phyloP scores from a whole-genome alignment of 805 yeast species.

The Kazachstania kunashirensis region DNA sequence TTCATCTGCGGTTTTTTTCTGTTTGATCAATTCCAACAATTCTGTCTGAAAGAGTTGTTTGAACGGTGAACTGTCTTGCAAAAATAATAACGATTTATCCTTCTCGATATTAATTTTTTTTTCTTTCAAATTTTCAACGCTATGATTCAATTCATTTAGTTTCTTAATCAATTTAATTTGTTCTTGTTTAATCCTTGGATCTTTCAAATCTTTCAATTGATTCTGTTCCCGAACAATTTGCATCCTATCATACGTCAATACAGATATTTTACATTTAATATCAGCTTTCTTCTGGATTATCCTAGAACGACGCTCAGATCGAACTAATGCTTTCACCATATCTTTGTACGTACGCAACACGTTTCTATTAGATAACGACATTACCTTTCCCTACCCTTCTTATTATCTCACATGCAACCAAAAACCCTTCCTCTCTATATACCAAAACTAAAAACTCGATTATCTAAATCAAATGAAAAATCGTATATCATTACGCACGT shows the following conservation, averaged over 20 bases:
- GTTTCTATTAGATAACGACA: slow-evolving; percentile 1
- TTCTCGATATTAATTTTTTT: slow-evolving; percentile 7
- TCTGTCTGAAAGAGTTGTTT: slow-evolving; percentile 2
- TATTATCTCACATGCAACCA: too few species aligned
- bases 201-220: not conserved
- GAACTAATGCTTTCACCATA: slow-evolving; percentile 17
- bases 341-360: slow-evolving; percentile 12
- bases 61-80: slow-evolving; percentile 11
- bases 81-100: slow-evolving; percentile 12
- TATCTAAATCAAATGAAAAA: too few species aligned
- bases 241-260: slow-evolving; percentile 18
- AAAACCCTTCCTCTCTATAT: too few species aligned
- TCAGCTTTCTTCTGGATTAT: slow-evolving; percentile 15
- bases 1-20: not conserved
- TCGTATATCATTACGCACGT: too few species aligned
- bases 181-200: slow-evolving; percentile 5
- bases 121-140: slow-evolving; percentile 11
- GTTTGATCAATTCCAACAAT: not conserved
- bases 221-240: slow-evolving; percentile 13
- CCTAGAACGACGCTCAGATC: slow-evolving; percentile 14
- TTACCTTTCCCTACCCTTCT: too few species aligned
- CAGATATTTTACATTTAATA: slow-evolving; percentile 15
- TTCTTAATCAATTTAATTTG: slow-evolving; percentile 3
- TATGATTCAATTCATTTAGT: slow-evolving; percentile 9
- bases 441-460: too few species aligned